These are phyloP conservation scores for Paralagenidium karlingii DNA, from an alignment of 352 stramenopile genomes.

Conservation along the genomic window DNA sequence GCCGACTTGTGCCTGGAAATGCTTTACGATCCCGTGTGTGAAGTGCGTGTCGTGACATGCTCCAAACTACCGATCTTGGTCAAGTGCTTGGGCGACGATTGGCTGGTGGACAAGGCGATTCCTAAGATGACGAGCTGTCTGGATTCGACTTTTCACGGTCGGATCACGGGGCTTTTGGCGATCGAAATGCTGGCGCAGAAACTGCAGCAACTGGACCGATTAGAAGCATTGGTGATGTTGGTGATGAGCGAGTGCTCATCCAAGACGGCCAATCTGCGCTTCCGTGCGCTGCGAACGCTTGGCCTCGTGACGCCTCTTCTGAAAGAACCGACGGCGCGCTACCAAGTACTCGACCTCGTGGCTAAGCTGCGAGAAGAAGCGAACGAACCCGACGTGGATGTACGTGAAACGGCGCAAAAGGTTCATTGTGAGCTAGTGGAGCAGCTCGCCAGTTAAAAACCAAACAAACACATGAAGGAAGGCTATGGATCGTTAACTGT, in stretches of 20 bases:
- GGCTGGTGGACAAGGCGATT: slow-evolving; percentile 56
- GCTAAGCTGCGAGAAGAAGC: slow-evolving; percentile 38
- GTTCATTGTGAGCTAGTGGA: too few species aligned
- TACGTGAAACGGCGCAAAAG: slow-evolving; percentile 53
- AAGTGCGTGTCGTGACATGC: slow-evolving; percentile 57
- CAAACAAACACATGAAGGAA: too few species aligned
- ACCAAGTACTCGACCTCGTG: slow-evolving; percentile 68
- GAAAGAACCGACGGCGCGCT: slow-evolving; percentile 45
- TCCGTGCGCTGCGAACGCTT: slow-evolving; percentile 63
- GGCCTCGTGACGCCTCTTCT: slow-evolving; percentile 45
- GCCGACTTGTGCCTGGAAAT: slow-evolving; percentile 57
- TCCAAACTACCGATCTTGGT: slow-evolving; percentile 48
- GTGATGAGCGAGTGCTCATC: slow-evolving; percentile 69
- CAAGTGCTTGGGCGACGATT: slow-evolving; percentile 61
- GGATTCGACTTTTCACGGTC: slow-evolving; percentile 59
- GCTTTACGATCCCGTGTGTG: slow-evolving; percentile 47
- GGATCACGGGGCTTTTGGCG: slow-evolving; percentile 50
- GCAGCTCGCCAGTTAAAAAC: too few species aligned
- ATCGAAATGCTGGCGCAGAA: slow-evolving; percentile 48
- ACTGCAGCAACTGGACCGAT: slow-evolving; percentile 53
- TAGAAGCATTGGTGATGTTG: slow-evolving; percentile 42
- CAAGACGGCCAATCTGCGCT: slow-evolving; percentile 70
- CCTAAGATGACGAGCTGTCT: slow-evolving; percentile 46
- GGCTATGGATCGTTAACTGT: too few species aligned
- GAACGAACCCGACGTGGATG: slow-evolving; percentile 56